These are phyloP conservation scores for Albatrellus ellisii DNA, from an alignment of 768 basidiomycete genomes.

Conservation along the genomic window DNA sequence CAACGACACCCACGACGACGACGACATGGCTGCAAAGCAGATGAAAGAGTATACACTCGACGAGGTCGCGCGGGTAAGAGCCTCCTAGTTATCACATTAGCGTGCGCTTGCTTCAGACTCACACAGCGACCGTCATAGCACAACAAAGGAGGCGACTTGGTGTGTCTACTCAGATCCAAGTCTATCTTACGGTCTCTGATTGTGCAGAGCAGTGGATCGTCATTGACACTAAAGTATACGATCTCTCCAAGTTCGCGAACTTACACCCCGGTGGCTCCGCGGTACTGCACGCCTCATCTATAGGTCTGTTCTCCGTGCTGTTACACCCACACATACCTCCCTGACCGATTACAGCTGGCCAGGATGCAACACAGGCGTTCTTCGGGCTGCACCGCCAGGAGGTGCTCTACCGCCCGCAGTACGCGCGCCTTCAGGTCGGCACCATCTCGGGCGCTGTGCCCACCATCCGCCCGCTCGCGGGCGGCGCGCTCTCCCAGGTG, in stretches of 20 bases:
- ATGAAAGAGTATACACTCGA: constrained; percentile 31
- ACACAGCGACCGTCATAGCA: constrained; percentile 41
- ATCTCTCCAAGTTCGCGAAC: constrained; percentile 67
- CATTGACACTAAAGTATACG: constrained; percentile 71
- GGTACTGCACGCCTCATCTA: constrained; percentile 49
- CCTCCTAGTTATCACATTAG: too few species aligned
- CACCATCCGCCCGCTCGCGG: constrained; percentile 35
- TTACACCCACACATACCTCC: neutral
- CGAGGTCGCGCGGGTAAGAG: constrained; percentile 57
- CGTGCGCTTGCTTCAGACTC: too few species aligned
- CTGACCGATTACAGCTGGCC: constrained; percentile 43
- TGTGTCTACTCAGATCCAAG: constrained; percentile 22
- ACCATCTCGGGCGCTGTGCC: constrained; percentile 44
- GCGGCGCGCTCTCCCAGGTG: constrained; percentile 58
- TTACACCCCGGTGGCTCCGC: constrained; percentile 81
- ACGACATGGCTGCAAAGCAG: constrained; percentile 11
- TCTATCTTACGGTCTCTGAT: neutral
- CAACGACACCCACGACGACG: neutral
- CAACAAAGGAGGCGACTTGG: constrained; percentile 75
- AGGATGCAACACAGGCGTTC: constrained; percentile 71
- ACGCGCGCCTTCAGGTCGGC: constrained; percentile 57
- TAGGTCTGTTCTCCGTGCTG: constrained; percentile 31
- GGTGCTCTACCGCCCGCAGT: constrained; percentile 62
- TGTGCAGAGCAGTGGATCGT: constrained; percentile 59
- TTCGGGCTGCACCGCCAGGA: constrained; percentile 80